These are phyloP conservation scores for Taiozyma onychis DNA, from an alignment of 1,139 yeast species.

Conservation along the genomic window DNA sequence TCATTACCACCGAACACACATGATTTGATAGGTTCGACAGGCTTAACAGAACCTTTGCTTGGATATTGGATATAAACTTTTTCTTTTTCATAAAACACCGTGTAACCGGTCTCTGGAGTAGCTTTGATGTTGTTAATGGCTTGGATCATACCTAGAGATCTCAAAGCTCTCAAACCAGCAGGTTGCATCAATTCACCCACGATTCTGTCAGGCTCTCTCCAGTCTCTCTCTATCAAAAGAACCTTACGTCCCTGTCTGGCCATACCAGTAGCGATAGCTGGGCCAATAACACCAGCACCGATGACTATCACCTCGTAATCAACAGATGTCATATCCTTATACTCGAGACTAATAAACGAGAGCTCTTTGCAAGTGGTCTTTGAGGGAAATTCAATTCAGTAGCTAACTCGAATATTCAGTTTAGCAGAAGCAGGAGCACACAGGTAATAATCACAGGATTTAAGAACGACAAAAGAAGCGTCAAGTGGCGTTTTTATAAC, in stretches of 20 bases:
- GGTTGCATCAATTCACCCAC: conserved; percentile 98
- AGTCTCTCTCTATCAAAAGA: conserved; percentile 76
- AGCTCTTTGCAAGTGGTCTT: background rate
- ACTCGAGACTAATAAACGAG: background rate
- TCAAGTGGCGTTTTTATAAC: background rate
- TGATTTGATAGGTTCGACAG: conserved; percentile 44
- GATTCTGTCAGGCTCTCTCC: conserved; percentile 89
- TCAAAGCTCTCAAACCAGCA: conserved; percentile 79
- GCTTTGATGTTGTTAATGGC: conserved; percentile 83
- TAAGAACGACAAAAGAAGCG: background rate
- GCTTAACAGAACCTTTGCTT: conserved; percentile 44
- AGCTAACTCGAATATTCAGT: background rate
- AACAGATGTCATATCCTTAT: background rate
- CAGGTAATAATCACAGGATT: background rate
- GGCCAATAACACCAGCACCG: conserved; percentile 97
- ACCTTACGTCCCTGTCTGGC: conserved; percentile 82
- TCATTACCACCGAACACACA: conserved; percentile 54
- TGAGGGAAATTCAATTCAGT: background rate
- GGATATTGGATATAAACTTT: conserved; percentile 67
- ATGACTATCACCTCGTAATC: conserved; percentile 40
- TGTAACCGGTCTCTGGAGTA: conserved; percentile 71
- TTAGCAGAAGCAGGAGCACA: background rate
- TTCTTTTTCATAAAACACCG: conserved; percentile 59
- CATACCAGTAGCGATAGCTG: conserved; percentile 82
- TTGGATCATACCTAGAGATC: conserved; percentile 73